These are phyloP conservation scores for Osmozyma mogii DNA, from an alignment of 805 yeast species.

Conservation along the genomic window DNA sequence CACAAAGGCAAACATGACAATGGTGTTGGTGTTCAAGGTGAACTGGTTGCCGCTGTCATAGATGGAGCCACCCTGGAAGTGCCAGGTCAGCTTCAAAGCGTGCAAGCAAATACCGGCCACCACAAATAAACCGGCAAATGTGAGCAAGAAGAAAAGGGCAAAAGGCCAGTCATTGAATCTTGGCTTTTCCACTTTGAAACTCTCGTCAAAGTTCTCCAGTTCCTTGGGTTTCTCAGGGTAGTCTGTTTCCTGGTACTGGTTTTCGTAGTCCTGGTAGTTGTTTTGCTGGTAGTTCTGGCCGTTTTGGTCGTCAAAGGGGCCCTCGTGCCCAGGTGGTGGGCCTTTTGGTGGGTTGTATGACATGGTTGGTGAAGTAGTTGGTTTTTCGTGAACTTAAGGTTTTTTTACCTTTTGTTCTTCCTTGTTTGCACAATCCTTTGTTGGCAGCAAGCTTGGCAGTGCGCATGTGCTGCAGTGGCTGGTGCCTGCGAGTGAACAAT, in stretches of 20 bases:
- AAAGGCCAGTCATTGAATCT: conserved; percentile 67
- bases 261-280: conserved; percentile 21
- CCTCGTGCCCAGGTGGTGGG: conserved; percentile 1
- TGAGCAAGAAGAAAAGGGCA: conserved; percentile 40
- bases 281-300: background rate
- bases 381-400: too few species aligned
- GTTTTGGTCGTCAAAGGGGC: background rate
- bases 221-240: conserved; percentile 25
- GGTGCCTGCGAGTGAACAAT: too few species aligned
- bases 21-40: conserved; percentile 67
- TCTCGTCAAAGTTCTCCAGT: conserved; percentile 48
- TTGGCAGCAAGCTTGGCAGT: too few species aligned
- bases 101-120: conserved; percentile 62
- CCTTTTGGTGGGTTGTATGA: conserved; percentile 1
- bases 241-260: conserved; percentile 11
- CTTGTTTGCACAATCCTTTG: too few species aligned
- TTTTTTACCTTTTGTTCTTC: too few species aligned
- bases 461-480: too few species aligned
- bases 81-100: conserved; percentile 50
- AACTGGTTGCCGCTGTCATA: conserved; percentile 47
- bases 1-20: conserved; percentile 60
- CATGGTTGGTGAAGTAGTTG: too few species aligned
- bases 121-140: conserved; percentile 59
- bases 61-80: conserved; percentile 55
- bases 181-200: conserved; percentile 58